Conservation (phyloP, 805 yeast genomes). For the Schwanniomyces polymorphus region DNA sequence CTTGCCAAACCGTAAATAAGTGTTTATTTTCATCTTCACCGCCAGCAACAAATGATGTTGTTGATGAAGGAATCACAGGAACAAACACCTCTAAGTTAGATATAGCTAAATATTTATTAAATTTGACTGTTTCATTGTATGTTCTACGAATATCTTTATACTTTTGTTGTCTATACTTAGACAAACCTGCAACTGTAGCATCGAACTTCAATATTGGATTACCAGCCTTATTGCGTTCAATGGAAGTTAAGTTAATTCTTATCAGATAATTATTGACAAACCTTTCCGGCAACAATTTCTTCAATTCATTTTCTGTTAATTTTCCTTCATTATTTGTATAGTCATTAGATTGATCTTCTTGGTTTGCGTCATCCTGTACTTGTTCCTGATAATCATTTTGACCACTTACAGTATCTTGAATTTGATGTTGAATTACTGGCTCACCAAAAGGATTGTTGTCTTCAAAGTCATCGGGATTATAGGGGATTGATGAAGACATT, state of each 20-base stretch:
- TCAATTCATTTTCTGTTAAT: conserved; percentile 42
- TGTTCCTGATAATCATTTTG: conserved; percentile 5
- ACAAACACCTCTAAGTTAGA: conserved; percentile 92
- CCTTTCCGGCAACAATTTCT: conserved; percentile 52
- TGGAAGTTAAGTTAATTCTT: conserved; percentile 56
- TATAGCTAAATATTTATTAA: conserved; percentile 74
- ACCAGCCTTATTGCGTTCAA: conserved; percentile 72
- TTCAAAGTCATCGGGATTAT: conserved; percentile 47
- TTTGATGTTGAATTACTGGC: conserved; percentile 14
- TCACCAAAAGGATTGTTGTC: conserved; percentile 44
- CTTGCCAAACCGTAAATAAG: conserved; percentile 62
- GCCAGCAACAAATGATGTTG: conserved; percentile 78
- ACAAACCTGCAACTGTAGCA: conserved; percentile 51
- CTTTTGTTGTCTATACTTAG: conserved; percentile 67
- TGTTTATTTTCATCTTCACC: conserved; percentile 75
- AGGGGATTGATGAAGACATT: conserved; percentile 49
- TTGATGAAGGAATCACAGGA: conserved; percentile 78
- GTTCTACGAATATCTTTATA: conserved; percentile 81
- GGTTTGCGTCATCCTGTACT: conserved; percentile 8
- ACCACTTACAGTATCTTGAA: conserved; percentile 16
- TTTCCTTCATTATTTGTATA: conserved; percentile 6
- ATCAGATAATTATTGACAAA: conserved; percentile 44
- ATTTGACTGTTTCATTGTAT: conserved; percentile 69
- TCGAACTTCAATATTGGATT: conserved; percentile 82
- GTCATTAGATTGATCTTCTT: conserved; percentile 14